phyloP scores from a whole-genome alignment of 2,329 filamentous ascomycete genomes.

The Diaporthe amygdali region DNA sequence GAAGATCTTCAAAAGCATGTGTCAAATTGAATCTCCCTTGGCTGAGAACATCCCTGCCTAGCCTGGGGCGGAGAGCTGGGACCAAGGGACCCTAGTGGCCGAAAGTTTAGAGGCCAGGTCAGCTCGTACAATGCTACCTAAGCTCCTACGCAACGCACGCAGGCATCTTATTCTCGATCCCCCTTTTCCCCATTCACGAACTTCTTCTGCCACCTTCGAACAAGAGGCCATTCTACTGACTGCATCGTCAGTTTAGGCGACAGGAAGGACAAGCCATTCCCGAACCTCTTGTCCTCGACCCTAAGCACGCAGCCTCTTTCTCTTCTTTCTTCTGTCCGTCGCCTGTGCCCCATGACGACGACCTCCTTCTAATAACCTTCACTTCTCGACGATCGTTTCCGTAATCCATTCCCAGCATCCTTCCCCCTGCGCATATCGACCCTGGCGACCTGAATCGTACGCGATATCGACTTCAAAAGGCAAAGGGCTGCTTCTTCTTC shows the following conservation, averaged over 20 bases:
- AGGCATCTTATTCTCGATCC: slow-evolving; percentile 19
- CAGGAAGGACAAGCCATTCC: slow-evolving; percentile 19
- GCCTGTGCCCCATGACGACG: slow-evolving; percentile 29
- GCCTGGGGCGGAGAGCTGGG: not conserved
- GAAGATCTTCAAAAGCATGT: slow-evolving; percentile 16
- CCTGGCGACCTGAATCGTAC: slow-evolving; percentile 1
- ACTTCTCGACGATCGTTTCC: slow-evolving; percentile 48
- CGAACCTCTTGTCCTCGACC: not conserved
- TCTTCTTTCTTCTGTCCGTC: slow-evolving; percentile 29
- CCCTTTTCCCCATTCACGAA: slow-evolving; percentile 22
- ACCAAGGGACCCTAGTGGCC: not conserved
- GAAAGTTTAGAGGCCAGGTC: slow-evolving; percentile 13
- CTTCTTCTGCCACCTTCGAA: slow-evolving; percentile 20
- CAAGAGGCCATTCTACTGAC: slow-evolving; percentile 10
- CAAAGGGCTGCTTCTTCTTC: not conserved
- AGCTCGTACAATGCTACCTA: slow-evolving; percentile 8
- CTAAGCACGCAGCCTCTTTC: slow-evolving; percentile 26
- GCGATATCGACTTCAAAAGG: not conserved
- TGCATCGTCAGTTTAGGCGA: slow-evolving; percentile 17
- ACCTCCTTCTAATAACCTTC: slow-evolving; percentile 47
- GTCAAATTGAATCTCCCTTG: slow-evolving; percentile 1
- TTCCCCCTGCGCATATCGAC: not conserved
- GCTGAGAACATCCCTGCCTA: not conserved
- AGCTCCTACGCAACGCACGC: not conserved
- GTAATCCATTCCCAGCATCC: slow-evolving; percentile 24